Base-by-base conservation (phyloP, 495 filamentous ascomycete species). In the Pyrenula aspistea region DNA sequence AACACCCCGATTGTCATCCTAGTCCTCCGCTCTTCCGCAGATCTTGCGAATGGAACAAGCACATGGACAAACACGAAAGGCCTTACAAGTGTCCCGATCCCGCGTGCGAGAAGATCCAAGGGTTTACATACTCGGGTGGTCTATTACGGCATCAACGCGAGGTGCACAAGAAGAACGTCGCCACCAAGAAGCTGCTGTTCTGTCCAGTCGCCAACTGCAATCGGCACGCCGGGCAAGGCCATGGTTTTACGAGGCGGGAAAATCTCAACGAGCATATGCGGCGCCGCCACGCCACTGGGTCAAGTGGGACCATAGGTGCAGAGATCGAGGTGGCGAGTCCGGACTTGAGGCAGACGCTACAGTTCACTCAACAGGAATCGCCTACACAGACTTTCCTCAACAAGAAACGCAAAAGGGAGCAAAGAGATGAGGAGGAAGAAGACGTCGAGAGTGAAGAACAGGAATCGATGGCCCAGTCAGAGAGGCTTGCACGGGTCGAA, bases 11-110 rank as follows among this genome's bases (percentile, higher is more conserved):
- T 21, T 89, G 86, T 59, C 71, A 67, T 23, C 69, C 78, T 22
- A 68, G 72, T 1, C 67, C 76, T 23, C 79, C 78, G 15, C 81
- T 74, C 3, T 95, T 95, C 62, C 72, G 79, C 36, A 81, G 91
- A 58, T 91, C 87, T 57, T 96, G 90, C 69, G 91, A 96, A 75
- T 96, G 88, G 88, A 89, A 81, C 57, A 92, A 95, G 72, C 91
- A 96, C 67, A 94, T 94, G 89, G 91, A 96, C 73, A 96, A 96
- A 70, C 91, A 96, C 65, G 88, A 92, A 56, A 77, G 91, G 19
- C 91, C 91, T 0, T 96, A 95, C 71, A 86, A 88, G 57, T 96
- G 91, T 68, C 69, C 69, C 22, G 81, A 86, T 23, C 75, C 77
- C 15, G 83, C 81, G 20, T 96, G 91, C 67, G 88, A 90, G 59